Conservation (phyloP, 768 basidiomycete genomes). For the Boletus patriciae region DNA sequence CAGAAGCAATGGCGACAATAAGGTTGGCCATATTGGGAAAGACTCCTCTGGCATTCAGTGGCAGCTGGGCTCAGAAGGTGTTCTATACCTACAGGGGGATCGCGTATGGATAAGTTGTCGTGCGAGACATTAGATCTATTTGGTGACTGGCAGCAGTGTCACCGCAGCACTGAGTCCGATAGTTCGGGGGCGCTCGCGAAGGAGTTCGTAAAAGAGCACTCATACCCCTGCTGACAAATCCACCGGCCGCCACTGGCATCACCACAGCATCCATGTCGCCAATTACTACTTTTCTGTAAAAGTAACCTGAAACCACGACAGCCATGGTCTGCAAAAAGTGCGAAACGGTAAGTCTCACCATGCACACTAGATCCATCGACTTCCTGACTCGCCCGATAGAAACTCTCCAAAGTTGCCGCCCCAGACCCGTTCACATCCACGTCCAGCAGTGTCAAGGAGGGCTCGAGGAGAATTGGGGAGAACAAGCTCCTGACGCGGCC, state of each 20-base stretch:
- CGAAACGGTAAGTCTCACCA: slow-evolving; percentile 53
- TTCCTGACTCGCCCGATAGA: slow-evolving; percentile 43
- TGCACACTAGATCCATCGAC: slow-evolving; percentile 7
- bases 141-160: background rate
- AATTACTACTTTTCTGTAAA: background rate
- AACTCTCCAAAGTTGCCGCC: slow-evolving; percentile 87
- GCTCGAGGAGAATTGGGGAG: slow-evolving; percentile 78
- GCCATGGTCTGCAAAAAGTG: slow-evolving; percentile 88
- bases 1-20: slow-evolving; percentile 30
- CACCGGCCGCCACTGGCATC: background rate
- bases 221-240: slow-evolving; percentile 20
- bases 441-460: slow-evolving; percentile 73
- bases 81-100: background rate
- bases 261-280: slow-evolving; percentile 6
- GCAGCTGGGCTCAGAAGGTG: slow-evolving; percentile 3
- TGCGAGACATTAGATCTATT: background rate
- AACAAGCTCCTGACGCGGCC: slow-evolving; percentile 77
- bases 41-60: background rate
- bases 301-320: slow-evolving; percentile 5
- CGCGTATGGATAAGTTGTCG: background rate
- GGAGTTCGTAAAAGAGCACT: background rate
- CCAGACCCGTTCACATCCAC: slow-evolving; percentile 84
- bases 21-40: slow-evolving; percentile 25
- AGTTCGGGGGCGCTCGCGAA: background rate
- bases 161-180: background rate